phyloP scores from a whole-genome alignment of 2,329 filamentous ascomycete genomes.

The Coniochaeta pulveracea region DNA sequence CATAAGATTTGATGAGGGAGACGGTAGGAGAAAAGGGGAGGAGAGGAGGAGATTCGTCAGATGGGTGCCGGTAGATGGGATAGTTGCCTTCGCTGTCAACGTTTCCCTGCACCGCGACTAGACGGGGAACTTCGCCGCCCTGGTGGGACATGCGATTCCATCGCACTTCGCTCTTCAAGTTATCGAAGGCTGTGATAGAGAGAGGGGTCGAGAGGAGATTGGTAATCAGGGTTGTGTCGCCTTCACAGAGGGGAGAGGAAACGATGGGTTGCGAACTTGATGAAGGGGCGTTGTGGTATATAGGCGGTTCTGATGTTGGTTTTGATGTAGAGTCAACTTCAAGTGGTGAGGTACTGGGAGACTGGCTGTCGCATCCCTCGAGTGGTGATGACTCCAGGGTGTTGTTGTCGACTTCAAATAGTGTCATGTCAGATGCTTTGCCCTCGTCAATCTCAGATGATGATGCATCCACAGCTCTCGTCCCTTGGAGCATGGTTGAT shows the following conservation, averaged over 20 bases:
- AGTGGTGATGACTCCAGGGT: too few relatives aligned
- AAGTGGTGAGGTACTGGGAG: too few relatives aligned
- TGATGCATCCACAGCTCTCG: too few relatives aligned
- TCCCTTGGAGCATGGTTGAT: too few relatives aligned
- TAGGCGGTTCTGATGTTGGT: slow-evolving; percentile 8
- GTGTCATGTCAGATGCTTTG: too few relatives aligned
- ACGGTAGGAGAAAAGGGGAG: slow-evolving; percentile 67
- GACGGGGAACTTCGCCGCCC: slow-evolving; percentile 78
- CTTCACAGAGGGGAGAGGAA: slow-evolving; percentile 57
- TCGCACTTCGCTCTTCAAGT: slow-evolving; percentile 60
- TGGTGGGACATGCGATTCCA: slow-evolving; percentile 94
- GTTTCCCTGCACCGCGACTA: slow-evolving; percentile 80
- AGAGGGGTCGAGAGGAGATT: slow-evolving; percentile 52
- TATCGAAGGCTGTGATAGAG: slow-evolving; percentile 52
- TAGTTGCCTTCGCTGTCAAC: slow-evolving; percentile 58
- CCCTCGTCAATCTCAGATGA: too few relatives aligned
- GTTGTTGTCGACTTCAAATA: too few relatives aligned
- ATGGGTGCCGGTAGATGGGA: slow-evolving; percentile 90
- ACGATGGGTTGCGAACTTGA: too few relatives aligned
- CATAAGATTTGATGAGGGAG: slow-evolving; percentile 50
- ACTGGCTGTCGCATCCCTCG: too few relatives aligned
- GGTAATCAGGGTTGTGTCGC: slow-evolving; percentile 66
- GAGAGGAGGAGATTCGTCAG: slow-evolving; percentile 75
- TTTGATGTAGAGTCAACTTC: too few relatives aligned
- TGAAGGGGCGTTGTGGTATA: slow-evolving; percentile 4